Percentiles rank a stretch among this genome's conserved stretches.
Evolutionary conservation across 805 yeast genomes (phyloP).

Genomic region (Saccharomycopsis javanensis): DNA sequence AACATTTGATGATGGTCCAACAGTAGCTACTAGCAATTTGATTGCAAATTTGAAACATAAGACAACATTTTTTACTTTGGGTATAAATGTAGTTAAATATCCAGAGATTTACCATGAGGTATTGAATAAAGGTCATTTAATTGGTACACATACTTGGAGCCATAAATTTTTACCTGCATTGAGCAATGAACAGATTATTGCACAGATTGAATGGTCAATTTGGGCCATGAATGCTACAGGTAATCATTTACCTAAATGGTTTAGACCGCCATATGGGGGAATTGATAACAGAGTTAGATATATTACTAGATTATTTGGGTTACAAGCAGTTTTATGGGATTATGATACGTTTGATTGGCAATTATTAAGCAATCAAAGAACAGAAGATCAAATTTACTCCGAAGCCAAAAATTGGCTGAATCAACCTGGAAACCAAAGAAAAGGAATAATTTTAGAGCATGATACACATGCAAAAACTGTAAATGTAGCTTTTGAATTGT

Average conservation of each 20-base stretch:
- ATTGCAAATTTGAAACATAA: slow-evolving; percentile 43
- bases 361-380: slow-evolving; percentile 42
- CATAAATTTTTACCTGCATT: slow-evolving; percentile 76
- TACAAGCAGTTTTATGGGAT: slow-evolving; percentile 87
- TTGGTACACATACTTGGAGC: slow-evolving; percentile 90
- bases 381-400: slow-evolving; percentile 41
- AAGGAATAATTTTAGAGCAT: slow-evolving; percentile 79
- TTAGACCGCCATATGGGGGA: slow-evolving; percentile 96
- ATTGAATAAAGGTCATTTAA: slow-evolving; percentile 55
- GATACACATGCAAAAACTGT: slow-evolving; percentile 66
- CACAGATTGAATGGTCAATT: slow-evolving; percentile 88
- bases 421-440: slow-evolving; percentile 18
- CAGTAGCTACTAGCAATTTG: slow-evolving; percentile 55
- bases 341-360: slow-evolving; percentile 90
- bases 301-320: slow-evolving; percentile 73
- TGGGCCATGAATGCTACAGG: slow-evolving; percentile 98
- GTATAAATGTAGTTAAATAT: slow-evolving; percentile 64
- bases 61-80: slow-evolving; percentile 79
- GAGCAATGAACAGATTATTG: slow-evolving; percentile 70
- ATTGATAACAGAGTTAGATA: slow-evolving; percentile 77
- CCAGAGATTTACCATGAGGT: slow-evolving; percentile 64
- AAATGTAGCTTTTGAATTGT: slow-evolving; percentile 51
- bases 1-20: slow-evolving; percentile 94
- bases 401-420: slow-evolving; percentile 49
- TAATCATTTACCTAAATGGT: slow-evolving; percentile 80